Evolutionary conservation across 495 filamentous ascomycete genomes (phyloP), one percentile per base, ranked within the genome.

Genomic region (Parathielavia hyrcaniae): DNA sequence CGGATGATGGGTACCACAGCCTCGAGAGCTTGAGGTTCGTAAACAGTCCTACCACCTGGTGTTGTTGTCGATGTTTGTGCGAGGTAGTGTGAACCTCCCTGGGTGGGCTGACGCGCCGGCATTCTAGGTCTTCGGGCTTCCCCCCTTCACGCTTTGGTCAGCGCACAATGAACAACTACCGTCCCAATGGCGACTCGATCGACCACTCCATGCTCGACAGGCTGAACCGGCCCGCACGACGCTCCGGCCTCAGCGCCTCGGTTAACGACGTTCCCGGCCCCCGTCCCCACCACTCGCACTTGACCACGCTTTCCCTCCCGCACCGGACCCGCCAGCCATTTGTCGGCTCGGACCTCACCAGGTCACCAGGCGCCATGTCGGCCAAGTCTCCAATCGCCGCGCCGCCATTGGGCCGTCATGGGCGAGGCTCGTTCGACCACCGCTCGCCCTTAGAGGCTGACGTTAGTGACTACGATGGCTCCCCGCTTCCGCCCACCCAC

Each of bases 161-260:
- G 50, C 76, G 80, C 53, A 67, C 77, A 57, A 71, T 75, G 54
- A 79, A 69, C 30, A 73, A 86, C 76, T 73, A 76, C 66, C 82
- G 78, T 57, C 67, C 67, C 23, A 82, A 80, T 9, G 85, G 81
- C 16, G 83, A 88, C 62, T 82, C 82, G 30, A 93, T 93, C 64
- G 90, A 95, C 63, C 86, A 86, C 66, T 85, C 86, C 57, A 73
- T 92, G 51, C 71, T 93, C 26, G 88, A 87, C 46, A 91, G 88
- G 67, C 83, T 75, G 75, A 88, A 73, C 80, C 83, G 72, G 67
- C 79, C 54, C 75, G 83, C 67, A 58, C 73, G 79, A 32, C 77
- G 79, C 52, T 79, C 77, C 6, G 79, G 78, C 40, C 74, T 80
- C 49, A 79, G 76, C 60, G 70, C 74, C 38, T 75, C 81, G 11